Evolutionary conservation across 805 yeast genomes (phyloP).

Genomic region (Metschnikowia shivogae): DNA sequence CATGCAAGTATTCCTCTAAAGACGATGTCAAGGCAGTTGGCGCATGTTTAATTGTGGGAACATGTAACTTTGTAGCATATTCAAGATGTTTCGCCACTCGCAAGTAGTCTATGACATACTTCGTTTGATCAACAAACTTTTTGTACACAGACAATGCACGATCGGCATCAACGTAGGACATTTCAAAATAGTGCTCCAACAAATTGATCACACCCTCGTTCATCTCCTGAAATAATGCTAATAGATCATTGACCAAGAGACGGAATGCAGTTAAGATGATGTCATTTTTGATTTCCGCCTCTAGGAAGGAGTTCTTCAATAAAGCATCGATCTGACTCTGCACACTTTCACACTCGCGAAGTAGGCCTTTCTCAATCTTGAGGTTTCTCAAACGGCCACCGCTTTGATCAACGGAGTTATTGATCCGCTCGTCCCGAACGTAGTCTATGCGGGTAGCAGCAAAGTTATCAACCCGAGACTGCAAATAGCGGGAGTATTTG

Average conservation of each 20-base stretch:
- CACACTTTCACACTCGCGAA: constrained; percentile 82
- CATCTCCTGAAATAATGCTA: constrained; percentile 80
- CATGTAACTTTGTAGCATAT: constrained; percentile 80
- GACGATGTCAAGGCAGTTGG: constrained; percentile 88
- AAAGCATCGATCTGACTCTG: constrained; percentile 76
- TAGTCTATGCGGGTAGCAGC: constrained; percentile 65
- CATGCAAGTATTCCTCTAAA: constrained; percentile 83
- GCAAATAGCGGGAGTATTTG: constrained; percentile 69
- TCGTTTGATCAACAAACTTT: constrained; percentile 79
- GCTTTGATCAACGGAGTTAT: constrained; percentile 41
- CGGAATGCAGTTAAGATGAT: constrained; percentile 79
- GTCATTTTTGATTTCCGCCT: constrained; percentile 80
- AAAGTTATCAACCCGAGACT: constrained; percentile 64
- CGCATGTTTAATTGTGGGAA: constrained; percentile 95
- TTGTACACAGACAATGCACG: constrained; percentile 82
- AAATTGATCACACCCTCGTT: constrained; percentile 95
- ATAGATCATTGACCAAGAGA: constrained; percentile 82
- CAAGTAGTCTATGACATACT: constrained; percentile 80
- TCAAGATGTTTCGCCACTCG: constrained; percentile 87
- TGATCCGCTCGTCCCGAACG: constrained; percentile 62
- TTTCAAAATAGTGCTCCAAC: constrained; percentile 91
- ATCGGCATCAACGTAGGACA: constrained; percentile 81
- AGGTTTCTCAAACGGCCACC: constrained; percentile 64
- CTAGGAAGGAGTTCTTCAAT: constrained; percentile 68
- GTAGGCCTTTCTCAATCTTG: constrained; percentile 70